Evolutionary conservation across 176 grass and related monocot genomes (phyloP).

Genomic region (Echinochloa phyllopogon): DNA sequence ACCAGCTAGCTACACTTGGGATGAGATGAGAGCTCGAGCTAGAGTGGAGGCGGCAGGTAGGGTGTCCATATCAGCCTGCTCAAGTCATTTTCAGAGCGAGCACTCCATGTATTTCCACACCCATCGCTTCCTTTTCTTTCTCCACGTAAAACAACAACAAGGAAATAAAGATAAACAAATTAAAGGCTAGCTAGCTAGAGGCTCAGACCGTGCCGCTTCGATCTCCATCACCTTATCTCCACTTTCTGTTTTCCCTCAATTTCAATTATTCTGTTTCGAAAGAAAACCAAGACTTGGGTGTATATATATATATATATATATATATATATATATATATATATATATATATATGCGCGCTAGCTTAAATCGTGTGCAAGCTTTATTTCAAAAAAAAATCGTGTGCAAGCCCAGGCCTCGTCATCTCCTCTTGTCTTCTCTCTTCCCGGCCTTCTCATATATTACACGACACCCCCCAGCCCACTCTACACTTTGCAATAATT

Average conservation of each 20-base stretch:
- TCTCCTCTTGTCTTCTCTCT: not conserved
- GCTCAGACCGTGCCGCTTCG: not conserved
- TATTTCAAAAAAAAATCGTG: no score
- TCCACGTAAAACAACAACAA: not conserved
- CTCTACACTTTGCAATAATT: not conserved
- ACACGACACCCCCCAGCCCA: not conserved
- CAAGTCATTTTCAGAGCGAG: slow-evolving; percentile 13
- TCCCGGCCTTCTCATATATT: no score
- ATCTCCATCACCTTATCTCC: slow-evolving; percentile 22
- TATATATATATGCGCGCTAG: not conserved
- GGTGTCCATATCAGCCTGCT: slow-evolving; percentile 22
- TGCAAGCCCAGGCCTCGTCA: not conserved
- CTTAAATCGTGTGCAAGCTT: not conserved
- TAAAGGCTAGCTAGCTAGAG: not conserved
- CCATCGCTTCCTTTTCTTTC: not conserved
- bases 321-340: no score
- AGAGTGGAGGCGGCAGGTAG: slow-evolving; percentile 15
- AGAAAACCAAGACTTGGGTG: not conserved
- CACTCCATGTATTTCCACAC: not conserved
- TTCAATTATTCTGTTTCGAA: not conserved
- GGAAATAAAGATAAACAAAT: not conserved
- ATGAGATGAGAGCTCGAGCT: no score
- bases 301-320: no score
- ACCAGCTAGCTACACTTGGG: no score
- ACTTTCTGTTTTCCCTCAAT: not conserved